Conservation (phyloP, 2,329 filamentous ascomycete species). For the Fusarium newnesense region DNA sequence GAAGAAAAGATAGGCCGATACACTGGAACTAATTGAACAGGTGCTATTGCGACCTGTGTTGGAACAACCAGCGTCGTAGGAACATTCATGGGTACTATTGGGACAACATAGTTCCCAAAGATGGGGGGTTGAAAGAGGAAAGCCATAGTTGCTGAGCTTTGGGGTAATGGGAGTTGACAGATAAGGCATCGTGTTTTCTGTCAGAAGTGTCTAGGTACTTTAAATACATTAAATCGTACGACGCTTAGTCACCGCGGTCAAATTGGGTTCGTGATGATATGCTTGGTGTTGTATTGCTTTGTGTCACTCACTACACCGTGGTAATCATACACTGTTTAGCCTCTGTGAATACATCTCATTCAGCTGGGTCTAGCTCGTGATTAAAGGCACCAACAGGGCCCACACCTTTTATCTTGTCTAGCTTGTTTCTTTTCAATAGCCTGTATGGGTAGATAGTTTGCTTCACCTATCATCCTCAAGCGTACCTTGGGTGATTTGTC, state of each 20-base stretch:
- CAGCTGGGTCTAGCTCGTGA: background rate
- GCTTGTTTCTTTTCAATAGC: background rate
- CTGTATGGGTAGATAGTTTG: background rate
- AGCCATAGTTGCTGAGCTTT: conserved; percentile 32
- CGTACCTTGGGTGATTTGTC: background rate
- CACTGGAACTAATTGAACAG: background rate
- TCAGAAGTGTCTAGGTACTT: background rate
- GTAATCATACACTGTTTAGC: background rate
- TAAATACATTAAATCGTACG: background rate
- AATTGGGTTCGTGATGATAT: conserved; percentile 16
- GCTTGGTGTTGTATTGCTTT: background rate
- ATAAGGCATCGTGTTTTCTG: background rate
- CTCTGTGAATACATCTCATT: background rate
- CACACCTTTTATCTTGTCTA: background rate
- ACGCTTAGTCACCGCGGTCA: conserved; percentile 2
- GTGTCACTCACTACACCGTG: background rate
- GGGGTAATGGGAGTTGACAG: background rate
- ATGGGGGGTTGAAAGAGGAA: conserved; percentile 43
- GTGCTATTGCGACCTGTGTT: background rate
- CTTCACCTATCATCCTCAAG: background rate
- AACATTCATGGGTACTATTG: background rate
- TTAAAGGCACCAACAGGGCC: background rate
- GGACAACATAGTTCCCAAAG: conserved; percentile 23
- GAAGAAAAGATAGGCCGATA: background rate
- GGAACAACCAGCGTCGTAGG: background rate